Evolutionary conservation across 1,284 basidiomycete genomes (phyloP).

Genomic region (Agroathelia rolfsii): DNA sequence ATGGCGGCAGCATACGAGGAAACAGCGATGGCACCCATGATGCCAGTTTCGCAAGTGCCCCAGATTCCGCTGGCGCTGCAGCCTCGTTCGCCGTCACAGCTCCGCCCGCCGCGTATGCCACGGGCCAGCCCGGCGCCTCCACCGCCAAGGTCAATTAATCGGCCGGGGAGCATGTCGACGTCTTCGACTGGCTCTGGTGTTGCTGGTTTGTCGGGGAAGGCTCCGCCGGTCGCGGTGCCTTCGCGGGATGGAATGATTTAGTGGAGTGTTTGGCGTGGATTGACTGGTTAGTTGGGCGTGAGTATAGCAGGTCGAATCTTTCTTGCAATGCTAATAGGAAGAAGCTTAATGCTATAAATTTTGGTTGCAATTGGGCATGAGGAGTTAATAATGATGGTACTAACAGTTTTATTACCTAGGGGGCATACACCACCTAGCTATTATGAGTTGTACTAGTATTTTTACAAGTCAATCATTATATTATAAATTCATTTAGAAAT

Average conservation of each 20-base stretch:
- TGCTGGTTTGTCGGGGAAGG: conserved; percentile 21
- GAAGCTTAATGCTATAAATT: too few relatives aligned
- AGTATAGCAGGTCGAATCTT: too few relatives aligned
- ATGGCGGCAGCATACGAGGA: conserved; percentile 13
- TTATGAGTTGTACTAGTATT: too few relatives aligned
- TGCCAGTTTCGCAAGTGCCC: conserved; percentile 6
- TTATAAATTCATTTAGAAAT: too few relatives aligned
- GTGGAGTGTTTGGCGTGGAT: too few relatives aligned
- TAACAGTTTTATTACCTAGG: too few relatives aligned
- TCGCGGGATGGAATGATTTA: conserved; percentile 51
- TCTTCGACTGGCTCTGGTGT: conserved; percentile 31
- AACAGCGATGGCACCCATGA: conserved; percentile 1
- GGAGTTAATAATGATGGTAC: too few relatives aligned
- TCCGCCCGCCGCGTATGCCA: conserved; percentile 25
- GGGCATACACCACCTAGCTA: too few relatives aligned
- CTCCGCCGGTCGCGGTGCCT: conserved; percentile 35
- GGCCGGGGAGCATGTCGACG: conserved; percentile 44
- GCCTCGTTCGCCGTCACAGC: conserved; percentile 4
- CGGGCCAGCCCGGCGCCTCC: conserved; percentile 29
- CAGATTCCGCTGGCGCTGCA: conserved; percentile 5
- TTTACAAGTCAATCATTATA: too few relatives aligned
- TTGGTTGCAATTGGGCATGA: too few relatives aligned
- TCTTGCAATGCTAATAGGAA: too few relatives aligned
- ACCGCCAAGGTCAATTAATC: conserved; percentile 53
- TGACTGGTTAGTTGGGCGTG: too few relatives aligned